Evolutionary conservation across 2,329 filamentous ascomycete genomes (phyloP).

Genomic region (Penicillium polonicum): DNA sequence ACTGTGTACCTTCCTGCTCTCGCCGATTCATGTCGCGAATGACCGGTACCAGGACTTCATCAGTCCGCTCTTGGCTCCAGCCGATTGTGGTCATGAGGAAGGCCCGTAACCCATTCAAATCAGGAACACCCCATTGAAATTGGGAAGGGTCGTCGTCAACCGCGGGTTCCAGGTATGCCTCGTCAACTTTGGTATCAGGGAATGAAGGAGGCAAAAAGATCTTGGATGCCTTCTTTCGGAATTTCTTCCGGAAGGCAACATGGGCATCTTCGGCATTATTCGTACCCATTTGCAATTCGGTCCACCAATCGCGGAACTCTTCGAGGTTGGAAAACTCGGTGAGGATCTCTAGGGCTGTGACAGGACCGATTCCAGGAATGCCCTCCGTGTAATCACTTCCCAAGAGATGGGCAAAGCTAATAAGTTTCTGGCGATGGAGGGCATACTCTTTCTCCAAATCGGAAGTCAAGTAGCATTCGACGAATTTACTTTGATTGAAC

Average conservation of each 20-base stretch:
- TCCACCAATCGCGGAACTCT: slow-evolving; percentile 88
- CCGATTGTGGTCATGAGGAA: slow-evolving; percentile 92
- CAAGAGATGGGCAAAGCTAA: slow-evolving; percentile 83
- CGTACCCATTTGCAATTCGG: slow-evolving; percentile 69
- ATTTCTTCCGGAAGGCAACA: slow-evolving; percentile 74
- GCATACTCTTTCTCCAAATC: slow-evolving; percentile 90
- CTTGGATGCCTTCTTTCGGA: slow-evolving; percentile 78
- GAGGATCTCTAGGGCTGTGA: slow-evolving; percentile 90
- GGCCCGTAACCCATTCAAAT: slow-evolving; percentile 76
- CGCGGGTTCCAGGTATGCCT: slow-evolving; percentile 82
- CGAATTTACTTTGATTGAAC: slow-evolving; percentile 98
- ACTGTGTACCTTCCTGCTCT: slow-evolving; percentile 86
- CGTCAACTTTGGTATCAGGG: slow-evolving; percentile 72
- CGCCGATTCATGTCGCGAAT: slow-evolving; percentile 92
- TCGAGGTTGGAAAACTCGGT: slow-evolving; percentile 76
- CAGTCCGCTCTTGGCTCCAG: slow-evolving; percentile 86
- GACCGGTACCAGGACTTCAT: slow-evolving; percentile 93
- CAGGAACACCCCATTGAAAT: slow-evolving; percentile 95
- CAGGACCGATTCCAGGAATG: slow-evolving; percentile 83
- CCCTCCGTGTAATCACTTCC: slow-evolving; percentile 96
- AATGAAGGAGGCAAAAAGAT: slow-evolving; percentile 81
- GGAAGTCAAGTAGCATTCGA: slow-evolving; percentile 84
- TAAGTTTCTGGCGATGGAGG: slow-evolving; percentile 80
- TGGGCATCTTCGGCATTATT: slow-evolving; percentile 58
- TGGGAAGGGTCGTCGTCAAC: slow-evolving; percentile 74